These are phyloP conservation scores for Hypholoma sublateritium DNA, from an alignment of 768 basidiomycete species.

Conservation along the genomic window DNA sequence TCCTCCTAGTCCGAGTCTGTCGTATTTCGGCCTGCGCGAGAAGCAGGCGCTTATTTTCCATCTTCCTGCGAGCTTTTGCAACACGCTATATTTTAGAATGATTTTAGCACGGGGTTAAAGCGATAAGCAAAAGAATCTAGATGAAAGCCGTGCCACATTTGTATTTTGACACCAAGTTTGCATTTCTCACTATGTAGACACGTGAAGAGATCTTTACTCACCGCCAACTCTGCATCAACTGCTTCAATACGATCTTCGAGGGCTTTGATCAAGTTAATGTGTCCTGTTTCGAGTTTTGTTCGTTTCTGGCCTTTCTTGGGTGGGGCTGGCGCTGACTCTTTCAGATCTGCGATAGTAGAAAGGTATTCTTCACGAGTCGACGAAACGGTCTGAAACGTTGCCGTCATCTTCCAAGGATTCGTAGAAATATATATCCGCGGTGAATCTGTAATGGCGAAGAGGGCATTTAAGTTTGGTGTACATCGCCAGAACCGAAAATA, in stretches of 20 bases:
- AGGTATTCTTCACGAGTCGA: constrained; percentile 76
- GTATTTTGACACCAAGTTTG: constrained; percentile 1
- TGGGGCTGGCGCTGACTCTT: constrained; percentile 44
- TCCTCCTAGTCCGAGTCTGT: constrained; percentile 75
- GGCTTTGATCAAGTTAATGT: constrained; percentile 57
- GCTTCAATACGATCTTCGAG: constrained; percentile 65
- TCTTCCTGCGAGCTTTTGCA: constrained; percentile 64
- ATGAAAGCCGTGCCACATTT: constrained; percentile 5
- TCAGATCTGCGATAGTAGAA: constrained; percentile 60
- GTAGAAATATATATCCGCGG: constrained; percentile 82
- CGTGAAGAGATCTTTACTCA: constrained; percentile 41
- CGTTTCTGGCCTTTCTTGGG: constrained; percentile 47
- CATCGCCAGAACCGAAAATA: constrained; percentile 21
- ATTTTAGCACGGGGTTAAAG: constrained; percentile 3
- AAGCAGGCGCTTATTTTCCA: constrained; percentile 63
- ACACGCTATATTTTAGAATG: constrained; percentile 52
- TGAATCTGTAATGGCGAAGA: constrained; percentile 55
- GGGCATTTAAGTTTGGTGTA: constrained; percentile 25
- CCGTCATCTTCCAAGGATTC: constrained; percentile 88
- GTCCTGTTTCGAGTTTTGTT: constrained; percentile 57
- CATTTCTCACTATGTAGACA: constrained; percentile 9
- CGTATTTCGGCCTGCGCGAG: constrained; percentile 77
- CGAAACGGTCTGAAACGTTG: constrained; percentile 70
- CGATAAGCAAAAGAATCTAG: not conserved
- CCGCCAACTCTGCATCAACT: constrained; percentile 70